Conservation (phyloP, 2,329 filamentous ascomycete species). For the Verticillium zaregamsianum region DNA sequence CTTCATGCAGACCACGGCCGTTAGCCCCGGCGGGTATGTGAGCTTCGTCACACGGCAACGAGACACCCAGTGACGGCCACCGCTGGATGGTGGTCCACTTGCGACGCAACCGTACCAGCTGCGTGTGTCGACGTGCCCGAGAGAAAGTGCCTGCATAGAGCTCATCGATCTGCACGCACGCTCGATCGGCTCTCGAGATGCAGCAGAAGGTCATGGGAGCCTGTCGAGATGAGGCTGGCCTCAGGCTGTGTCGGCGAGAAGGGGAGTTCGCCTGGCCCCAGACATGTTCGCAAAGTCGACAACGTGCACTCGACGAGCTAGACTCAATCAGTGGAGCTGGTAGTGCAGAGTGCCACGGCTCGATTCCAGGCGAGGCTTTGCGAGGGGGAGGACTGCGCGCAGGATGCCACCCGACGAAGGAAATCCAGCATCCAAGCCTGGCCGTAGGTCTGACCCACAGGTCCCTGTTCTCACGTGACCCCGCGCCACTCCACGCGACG, state of each 20-base stretch:
- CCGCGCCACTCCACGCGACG: not conserved
- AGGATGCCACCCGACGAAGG: not conserved
- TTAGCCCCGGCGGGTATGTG: constrained; percentile 16
- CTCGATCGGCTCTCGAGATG: not conserved
- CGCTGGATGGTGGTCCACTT: not conserved
- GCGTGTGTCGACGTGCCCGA: not conserved
- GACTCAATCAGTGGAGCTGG: not conserved
- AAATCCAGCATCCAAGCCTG: not conserved
- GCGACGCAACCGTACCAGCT: not conserved
- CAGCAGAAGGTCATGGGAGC: not conserved
- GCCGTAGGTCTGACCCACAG: not conserved
- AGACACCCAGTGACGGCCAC: not conserved
- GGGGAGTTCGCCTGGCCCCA: not conserved
- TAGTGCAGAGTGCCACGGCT: not conserved
- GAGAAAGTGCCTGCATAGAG: not conserved
- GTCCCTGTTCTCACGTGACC: not conserved
- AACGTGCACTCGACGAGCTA: not conserved
- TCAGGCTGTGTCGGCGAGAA: not conserved
- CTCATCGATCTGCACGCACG: not conserved
- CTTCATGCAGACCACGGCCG: constrained; percentile 9
- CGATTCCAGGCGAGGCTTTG: not conserved
- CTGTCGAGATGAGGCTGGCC: not conserved
- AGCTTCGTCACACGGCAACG: constrained; percentile 12
- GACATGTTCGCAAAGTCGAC: not conserved
- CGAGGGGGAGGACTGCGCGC: too few relatives aligned